These are phyloP conservation scores for Paspalum vaginatum DNA, from an alignment of 176 grass and related monocot genomes.

Conservation along the genomic window DNA sequence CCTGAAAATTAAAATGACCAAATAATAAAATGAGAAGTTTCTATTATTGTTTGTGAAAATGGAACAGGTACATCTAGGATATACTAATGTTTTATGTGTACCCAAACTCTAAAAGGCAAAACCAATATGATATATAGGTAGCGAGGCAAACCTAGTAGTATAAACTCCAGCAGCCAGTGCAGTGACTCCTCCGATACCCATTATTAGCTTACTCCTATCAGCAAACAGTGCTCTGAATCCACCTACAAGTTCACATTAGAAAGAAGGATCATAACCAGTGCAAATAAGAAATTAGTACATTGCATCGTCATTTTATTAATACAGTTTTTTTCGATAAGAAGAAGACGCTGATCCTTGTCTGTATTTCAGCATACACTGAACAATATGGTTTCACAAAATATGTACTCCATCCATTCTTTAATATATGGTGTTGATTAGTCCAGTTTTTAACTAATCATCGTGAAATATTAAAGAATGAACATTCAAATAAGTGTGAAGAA, in stretches of 20 bases:
- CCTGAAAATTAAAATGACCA: constrained; percentile 50
- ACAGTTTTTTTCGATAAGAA: neutral
- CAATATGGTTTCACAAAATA: neutral
- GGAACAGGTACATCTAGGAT: neutral
- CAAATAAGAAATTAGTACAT: constrained; percentile 9
- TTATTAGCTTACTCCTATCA: constrained; percentile 78
- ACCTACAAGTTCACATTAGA: constrained; percentile 59
- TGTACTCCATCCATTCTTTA: no score
- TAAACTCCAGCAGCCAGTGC: constrained; percentile 90
- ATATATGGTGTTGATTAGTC: no score
- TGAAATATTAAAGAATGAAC: no score
- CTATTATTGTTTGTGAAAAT: constrained; percentile 18
- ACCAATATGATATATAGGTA: neutral
- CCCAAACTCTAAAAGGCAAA: neutral
- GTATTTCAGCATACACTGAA: constrained; percentile 2
- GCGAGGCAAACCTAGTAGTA: constrained; percentile 75
- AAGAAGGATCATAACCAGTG: constrained; percentile 32
- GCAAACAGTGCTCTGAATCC: constrained; percentile 77
- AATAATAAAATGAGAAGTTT: constrained; percentile 22
- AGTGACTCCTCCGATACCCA: constrained; percentile 91
- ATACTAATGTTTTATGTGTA: neutral
- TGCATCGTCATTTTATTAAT: neutral
- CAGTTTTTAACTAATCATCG: no score
- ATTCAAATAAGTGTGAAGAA: constrained; percentile 17
- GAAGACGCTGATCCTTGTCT: neutral